These are phyloP conservation scores for Asterella californica DNA, from an alignment of 225 moss, liverwort and hornwort genomes.

Conservation along the genomic window DNA sequence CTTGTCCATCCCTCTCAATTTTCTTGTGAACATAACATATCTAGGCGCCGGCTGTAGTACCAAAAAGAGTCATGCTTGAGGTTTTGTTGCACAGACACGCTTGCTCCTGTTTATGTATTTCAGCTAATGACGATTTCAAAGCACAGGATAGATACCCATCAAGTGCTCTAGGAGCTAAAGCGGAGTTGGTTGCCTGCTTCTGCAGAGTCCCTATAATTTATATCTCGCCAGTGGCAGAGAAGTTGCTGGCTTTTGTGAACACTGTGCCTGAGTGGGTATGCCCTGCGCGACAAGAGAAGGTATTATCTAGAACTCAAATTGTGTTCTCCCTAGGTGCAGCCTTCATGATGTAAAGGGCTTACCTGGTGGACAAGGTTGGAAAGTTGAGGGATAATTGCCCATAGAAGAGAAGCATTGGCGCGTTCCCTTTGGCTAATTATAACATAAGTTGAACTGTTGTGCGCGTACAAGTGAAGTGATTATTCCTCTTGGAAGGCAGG, in stretches of 20 bases:
- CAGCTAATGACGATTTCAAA: background rate
- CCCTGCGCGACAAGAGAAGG: conserved; percentile 82
- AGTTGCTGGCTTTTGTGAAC: conserved; percentile 81
- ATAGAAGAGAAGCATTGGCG: background rate
- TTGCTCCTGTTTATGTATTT: background rate
- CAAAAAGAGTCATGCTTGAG: background rate
- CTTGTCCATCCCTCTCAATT: background rate
- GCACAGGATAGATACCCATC: background rate
- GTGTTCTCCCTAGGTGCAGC: background rate
- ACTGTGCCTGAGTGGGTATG: conserved; percentile 97
- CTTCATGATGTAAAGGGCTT: background rate
- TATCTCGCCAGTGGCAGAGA: conserved; percentile 82
- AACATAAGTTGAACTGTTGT: background rate
- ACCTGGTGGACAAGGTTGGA: background rate
- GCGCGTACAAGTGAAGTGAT: background rate
- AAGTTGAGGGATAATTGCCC: background rate
- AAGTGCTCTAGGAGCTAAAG: background rate
- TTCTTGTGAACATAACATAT: background rate
- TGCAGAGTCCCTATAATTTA: conserved; percentile 65
- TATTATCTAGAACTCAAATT: conserved; percentile 15
- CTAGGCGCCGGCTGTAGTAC: background rate
- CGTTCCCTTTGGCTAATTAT: background rate
- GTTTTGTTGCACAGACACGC: background rate
- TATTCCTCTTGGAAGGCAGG: background rate
- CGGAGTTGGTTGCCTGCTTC: background rate